Conservation (phyloP, 495 filamentous ascomycete species). For the Penicillium cosmopolitanum region DNA sequence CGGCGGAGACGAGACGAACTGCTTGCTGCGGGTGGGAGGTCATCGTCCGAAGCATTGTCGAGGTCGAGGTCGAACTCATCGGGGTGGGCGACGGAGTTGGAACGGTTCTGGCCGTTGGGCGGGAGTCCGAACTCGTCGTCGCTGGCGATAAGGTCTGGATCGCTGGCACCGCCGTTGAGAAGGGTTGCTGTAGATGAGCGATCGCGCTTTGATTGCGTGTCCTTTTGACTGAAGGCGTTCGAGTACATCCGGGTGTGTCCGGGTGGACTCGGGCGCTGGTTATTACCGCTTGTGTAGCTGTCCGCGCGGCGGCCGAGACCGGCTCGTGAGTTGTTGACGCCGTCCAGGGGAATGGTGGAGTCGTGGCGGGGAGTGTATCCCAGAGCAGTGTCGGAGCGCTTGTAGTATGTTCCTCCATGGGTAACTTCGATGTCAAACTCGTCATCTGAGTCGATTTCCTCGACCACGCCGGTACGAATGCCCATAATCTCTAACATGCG, state of each 20-base stretch:
- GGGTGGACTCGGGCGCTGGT: slow-evolving; percentile 52
- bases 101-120: slow-evolving; percentile 58
- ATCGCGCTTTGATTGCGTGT: slow-evolving; percentile 43
- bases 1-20: slow-evolving; percentile 52
- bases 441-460: slow-evolving; percentile 95
- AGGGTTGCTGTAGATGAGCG: slow-evolving; percentile 46
- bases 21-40: slow-evolving; percentile 52
- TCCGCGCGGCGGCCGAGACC: slow-evolving; percentile 36
- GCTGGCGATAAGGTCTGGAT: slow-evolving; percentile 48
- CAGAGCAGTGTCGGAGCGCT: slow-evolving; percentile 68
- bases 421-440: slow-evolving; percentile 97
- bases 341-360: slow-evolving; percentile 58
- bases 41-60: slow-evolving; percentile 50
- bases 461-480: slow-evolving; percentile 92
- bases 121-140: slow-evolving; percentile 57
- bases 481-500: slow-evolving; percentile 96
- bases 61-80: slow-evolving; percentile 50
- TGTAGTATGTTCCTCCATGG: slow-evolving; percentile 74
- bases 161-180: slow-evolving; percentile 30
- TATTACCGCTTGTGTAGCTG: slow-evolving; percentile 61
- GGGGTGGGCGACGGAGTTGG: slow-evolving; percentile 61
- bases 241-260: slow-evolving; percentile 57
- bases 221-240: slow-evolving; percentile 58
- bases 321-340: slow-evolving; percentile 43
- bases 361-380: slow-evolving; percentile 73